Conservation (phyloP, 495 filamentous ascomycete genomes). For the Niebla homalea region DNA sequence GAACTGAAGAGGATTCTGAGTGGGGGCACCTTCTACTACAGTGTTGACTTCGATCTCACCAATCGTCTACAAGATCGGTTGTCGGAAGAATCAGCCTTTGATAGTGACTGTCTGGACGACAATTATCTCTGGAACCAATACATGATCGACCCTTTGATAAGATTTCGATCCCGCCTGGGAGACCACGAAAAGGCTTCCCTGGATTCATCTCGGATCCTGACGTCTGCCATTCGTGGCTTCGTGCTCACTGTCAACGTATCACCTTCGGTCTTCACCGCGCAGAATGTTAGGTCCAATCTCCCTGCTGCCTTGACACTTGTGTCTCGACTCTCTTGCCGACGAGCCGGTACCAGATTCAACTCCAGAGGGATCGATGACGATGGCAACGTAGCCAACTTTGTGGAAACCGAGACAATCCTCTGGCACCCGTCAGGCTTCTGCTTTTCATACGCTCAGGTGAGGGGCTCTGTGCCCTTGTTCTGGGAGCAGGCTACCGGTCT, state of each 20-base stretch:
- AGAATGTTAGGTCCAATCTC: conserved; percentile 39
- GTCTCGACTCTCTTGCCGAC: conserved; percentile 78
- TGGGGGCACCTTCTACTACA: conserved; percentile 97
- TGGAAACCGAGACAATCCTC: conserved; percentile 52
- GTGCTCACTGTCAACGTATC: conserved; percentile 73
- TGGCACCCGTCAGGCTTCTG: conserved; percentile 63
- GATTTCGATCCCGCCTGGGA: conserved; percentile 70
- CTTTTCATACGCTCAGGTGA: conserved; percentile 87
- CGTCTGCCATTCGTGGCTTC: conserved; percentile 88
- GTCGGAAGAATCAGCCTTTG: conserved; percentile 46
- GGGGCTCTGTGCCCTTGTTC: conserved; percentile 88
- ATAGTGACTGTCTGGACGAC: conserved; percentile 73
- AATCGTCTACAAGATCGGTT: conserved; percentile 86
- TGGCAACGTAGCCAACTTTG: conserved; percentile 88
- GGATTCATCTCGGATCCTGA: conserved; percentile 76
- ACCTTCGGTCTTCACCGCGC: conserved; percentile 35
- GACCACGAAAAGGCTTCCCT: conserved; percentile 57
- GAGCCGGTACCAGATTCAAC: conserved; percentile 93
- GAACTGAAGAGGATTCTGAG: conserved; percentile 82
- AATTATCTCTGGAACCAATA: conserved; percentile 95
- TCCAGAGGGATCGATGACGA: conserved; percentile 94
- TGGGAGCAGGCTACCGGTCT: conserved; percentile 90
- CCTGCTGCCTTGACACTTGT: conserved; percentile 78
- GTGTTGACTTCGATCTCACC: conserved; percentile 90
- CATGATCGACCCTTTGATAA: conserved; percentile 86